Base-by-base conservation (phyloP, 2,329 filamentous ascomycete species). In the Corinectria fuckeliana region DNA sequence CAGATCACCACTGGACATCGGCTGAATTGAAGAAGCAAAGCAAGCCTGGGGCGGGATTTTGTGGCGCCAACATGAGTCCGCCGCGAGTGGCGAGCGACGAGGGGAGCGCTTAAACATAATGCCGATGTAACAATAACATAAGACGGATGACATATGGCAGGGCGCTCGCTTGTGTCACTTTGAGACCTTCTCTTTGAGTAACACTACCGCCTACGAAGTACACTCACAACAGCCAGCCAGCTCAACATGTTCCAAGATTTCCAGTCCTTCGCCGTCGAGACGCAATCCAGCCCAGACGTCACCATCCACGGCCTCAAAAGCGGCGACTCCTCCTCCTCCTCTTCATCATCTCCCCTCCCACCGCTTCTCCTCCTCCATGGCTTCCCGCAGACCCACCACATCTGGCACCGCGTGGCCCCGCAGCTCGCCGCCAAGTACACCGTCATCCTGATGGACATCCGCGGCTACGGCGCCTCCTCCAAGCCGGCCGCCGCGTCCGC, bases 341-440 rank as follows among this genome's bases (percentile, higher is more conserved):
- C n/a, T n/a, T n/a, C n/a, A n/a, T n/a, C n/a, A n/a, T n/a, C n/a
- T n/a, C n/a, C n/a, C 2, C 80, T 77, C 0, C 74, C 74, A 2
- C 75, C 80, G 1, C 74, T 85, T 6, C 75, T 85, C 5, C 73
- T 85, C 7, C 70, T 85, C 6, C 82, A 85, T 53, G 82, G 82
- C 32, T 85, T 81, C 62, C 83, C 82, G 0, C 81, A 85, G 66
- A 84, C 76, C 4, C 75, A 77, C 16, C 78, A 80, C 60, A 84
- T 84, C 16, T 85, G 83, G 83, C 81, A 85, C 67, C 69, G 70
- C 5, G 70, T 85, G 1, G 74, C 77, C 0, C 75, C 76, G 1
- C 68, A 71, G 20, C 74, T 85, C 1, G 64, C 71, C 0, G 64
- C 69, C 11, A 64, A 64, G 2, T 84, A 78, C 73, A 79, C 74